Evolutionary conservation across 2,329 filamentous ascomycete species (phyloP).

Genomic region (Talaromyces sp.): DNA sequence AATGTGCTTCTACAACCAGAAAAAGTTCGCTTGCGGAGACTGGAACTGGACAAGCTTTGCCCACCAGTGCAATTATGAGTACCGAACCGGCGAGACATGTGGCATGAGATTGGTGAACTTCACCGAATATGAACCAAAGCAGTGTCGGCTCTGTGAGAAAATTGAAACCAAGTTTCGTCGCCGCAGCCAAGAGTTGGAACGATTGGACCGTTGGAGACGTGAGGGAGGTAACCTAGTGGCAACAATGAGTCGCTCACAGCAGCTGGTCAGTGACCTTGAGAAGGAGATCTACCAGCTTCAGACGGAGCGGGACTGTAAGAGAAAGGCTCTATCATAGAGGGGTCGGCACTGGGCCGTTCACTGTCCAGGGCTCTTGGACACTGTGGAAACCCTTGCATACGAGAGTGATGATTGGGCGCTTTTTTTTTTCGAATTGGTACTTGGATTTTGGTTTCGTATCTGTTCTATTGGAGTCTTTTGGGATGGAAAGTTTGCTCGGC

Average conservation of each 20-base stretch:
- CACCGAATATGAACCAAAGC: conserved; percentile 58
- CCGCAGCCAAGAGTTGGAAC: conserved; percentile 65
- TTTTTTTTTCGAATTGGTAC: conserved; percentile 2
- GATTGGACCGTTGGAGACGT: conserved; percentile 69
- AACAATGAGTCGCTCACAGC: conserved; percentile 61
- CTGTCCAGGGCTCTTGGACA: background rate
- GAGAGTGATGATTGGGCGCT: conserved; percentile 8
- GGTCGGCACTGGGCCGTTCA: background rate
- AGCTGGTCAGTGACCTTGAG: conserved; percentile 67
- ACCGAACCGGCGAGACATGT: conserved; percentile 93
- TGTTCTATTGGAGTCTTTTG: background rate
- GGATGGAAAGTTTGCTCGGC: conserved; percentile 3
- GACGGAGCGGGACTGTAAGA: conserved; percentile 48
- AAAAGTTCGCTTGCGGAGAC: conserved; percentile 77
- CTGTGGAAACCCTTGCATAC: background rate
- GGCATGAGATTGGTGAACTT: conserved; percentile 84
- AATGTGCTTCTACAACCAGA: conserved; percentile 97
- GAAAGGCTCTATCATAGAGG: conserved; percentile 24
- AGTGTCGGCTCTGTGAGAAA: conserved; percentile 83
- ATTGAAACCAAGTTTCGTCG: conserved; percentile 79
- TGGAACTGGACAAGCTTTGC: conserved; percentile 94
- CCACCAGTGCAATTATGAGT: conserved; percentile 88
- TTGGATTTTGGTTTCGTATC: conserved; percentile 1
- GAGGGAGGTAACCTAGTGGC: conserved; percentile 60
- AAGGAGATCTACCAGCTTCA: conserved; percentile 63